Base-by-base conservation (phyloP, 352 stramenopile species). In the Phytophthora macrochlamydospora region DNA sequence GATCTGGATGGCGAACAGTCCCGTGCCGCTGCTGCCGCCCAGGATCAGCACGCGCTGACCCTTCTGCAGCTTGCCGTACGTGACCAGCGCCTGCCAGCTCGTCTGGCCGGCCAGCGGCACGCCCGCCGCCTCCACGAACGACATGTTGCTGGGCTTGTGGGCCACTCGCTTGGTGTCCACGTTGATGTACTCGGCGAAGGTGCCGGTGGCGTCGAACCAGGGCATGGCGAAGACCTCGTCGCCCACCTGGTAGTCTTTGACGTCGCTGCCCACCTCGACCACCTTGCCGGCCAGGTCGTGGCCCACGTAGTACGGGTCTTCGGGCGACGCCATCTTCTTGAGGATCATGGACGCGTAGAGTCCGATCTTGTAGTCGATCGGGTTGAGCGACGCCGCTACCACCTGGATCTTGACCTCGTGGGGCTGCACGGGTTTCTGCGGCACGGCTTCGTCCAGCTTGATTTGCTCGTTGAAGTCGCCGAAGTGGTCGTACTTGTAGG, bases 1-100 rank as follows among this genome's bases (percentile, higher is more conserved):
- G 51, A 94, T 73, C 53, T 93, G 85, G 30, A 89, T 55, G 9
- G 57, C 84, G 32, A 83, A 80, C 7, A 84, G 32, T 14, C 87
- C 87, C 32, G 82, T 85, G 51, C 79, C 75, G 40, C 85, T 81
- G 65, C 76, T 87, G 13, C 84, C 83, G 18, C 79, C 78, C 53
- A 89, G 71, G 31, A 92, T 71, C 4, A 92, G 56, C 48, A 91
- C 65, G 31, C 61, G 58, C 35, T 71, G 59, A 31, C 51, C 75
- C 50, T 43, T 65, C 51, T 76, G 65, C 38, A 75, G 46, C 24
- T 70, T 72, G 32, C 67, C 68, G 45, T 76, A 66, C n/a, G 64
- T 56, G 8, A 67, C 13, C 0, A 86, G 53, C 1, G 59, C 69
- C 45, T 86, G 79, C 35, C 79, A 76, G 40, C 64, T 78, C 0